These are phyloP conservation scores for Peronospora farinosa DNA, from an alignment of 352 stramenopile genomes.

Conservation along the genomic window DNA sequence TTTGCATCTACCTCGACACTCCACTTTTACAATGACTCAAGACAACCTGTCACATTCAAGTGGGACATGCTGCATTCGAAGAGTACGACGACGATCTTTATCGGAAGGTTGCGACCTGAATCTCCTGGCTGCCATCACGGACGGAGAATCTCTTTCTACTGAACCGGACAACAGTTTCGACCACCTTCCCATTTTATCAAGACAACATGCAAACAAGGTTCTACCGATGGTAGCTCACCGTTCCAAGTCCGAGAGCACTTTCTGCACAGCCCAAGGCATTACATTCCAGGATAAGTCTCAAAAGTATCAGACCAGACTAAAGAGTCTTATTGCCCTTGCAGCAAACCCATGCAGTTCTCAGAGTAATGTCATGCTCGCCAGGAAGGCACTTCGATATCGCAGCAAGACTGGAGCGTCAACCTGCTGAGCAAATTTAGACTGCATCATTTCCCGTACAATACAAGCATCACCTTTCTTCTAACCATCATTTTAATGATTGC, in stretches of 20 bases:
- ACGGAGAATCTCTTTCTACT: background rate
- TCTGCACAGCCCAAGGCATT: slow-evolving; percentile 27
- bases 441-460: slow-evolving; percentile 13
- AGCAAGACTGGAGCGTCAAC: slow-evolving; percentile 18
- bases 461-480: background rate
- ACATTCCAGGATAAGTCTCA: slow-evolving; percentile 18
- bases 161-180: slow-evolving; percentile 1
- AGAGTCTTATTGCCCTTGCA: slow-evolving; percentile 17
- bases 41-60: background rate
- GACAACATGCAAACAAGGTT: background rate
- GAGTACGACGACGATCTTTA: slow-evolving; percentile 14
- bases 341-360: slow-evolving; percentile 12
- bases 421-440: slow-evolving; percentile 12
- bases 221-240: slow-evolving; percentile 1
- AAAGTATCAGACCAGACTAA: slow-evolving; percentile 12
- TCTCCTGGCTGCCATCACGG: slow-evolving; percentile 6
- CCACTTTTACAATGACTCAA: slow-evolving; percentile 10
- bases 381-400: slow-evolving; percentile 28
- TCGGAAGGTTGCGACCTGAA: slow-evolving; percentile 16
- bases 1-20: slow-evolving; percentile 12
- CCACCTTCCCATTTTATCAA: background rate
- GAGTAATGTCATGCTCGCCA: slow-evolving; percentile 18
- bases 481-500: background rate
- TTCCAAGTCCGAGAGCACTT: slow-evolving; percentile 21
- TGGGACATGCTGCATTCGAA: slow-evolving; percentile 1